A percentile compares a stretch with the other conserved stretches of the same genome.
Evolutionary conservation across 495 filamentous ascomycete genomes (phyloP).

Genomic region (Thermothielavioides terrestris): DNA sequence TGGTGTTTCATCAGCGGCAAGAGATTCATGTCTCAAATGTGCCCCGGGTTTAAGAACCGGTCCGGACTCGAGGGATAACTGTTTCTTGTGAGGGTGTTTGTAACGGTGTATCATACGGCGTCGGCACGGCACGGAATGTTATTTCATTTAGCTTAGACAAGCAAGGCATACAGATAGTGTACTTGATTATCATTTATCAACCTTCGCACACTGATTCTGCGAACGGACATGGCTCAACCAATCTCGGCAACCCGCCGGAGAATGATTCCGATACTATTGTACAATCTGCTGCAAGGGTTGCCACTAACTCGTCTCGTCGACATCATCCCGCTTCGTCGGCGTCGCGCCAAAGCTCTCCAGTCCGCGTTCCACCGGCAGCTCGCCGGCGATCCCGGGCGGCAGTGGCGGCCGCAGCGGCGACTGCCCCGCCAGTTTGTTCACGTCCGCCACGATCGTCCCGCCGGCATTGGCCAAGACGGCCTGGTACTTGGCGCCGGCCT

Average conservation of each 20-base stretch:
- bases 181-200: background rate
- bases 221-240: no score
- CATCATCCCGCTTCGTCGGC: conserved; percentile 33
- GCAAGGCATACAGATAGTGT: background rate
- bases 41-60: no score
- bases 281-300: background rate
- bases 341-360: conserved; percentile 58
- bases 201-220: no score
- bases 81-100: no score
- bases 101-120: conserved; percentile 3
- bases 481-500: conserved; percentile 70
- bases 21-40: no score
- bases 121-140: background rate
- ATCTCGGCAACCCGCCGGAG: no score
- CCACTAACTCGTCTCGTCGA: conserved; percentile 16
- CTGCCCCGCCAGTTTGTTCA: conserved; percentile 19
- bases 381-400: conserved; percentile 21
- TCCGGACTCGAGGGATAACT: no score
- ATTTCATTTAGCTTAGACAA: background rate
- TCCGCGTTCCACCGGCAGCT: conserved; percentile 40
- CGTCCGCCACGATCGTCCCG: conserved; percentile 10
- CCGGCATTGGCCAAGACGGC: conserved; percentile 28
- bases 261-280: no score
- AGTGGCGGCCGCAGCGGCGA: conserved; percentile 25
- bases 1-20: no score